These are phyloP conservation scores for Zygosaccharomyces sapae DNA, from an alignment of 1,139 yeast species.

Conservation along the genomic window DNA sequence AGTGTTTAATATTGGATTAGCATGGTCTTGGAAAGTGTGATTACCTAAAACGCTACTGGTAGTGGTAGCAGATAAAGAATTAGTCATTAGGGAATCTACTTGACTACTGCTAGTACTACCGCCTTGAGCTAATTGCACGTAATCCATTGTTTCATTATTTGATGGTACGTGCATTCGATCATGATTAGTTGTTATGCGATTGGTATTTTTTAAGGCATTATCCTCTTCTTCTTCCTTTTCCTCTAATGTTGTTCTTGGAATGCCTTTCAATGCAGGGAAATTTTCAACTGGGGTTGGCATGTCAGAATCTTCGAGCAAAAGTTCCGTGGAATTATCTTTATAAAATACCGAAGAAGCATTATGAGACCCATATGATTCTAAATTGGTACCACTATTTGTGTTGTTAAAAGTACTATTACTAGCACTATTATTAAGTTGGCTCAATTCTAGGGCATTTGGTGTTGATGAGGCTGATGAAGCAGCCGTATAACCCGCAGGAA, in stretches of 20 bases:
- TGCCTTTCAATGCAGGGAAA: constrained; percentile 18
- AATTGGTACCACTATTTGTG: constrained; percentile 2
- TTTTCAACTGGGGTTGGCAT: constrained; percentile 16
- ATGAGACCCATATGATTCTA: constrained; percentile 5
- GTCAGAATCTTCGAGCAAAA: constrained; percentile 15
- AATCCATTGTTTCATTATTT: constrained; percentile 10
- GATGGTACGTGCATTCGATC: constrained; percentile 1
- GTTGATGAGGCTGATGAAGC: constrained; percentile 30
- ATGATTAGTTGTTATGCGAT: background rate
- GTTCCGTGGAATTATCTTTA: constrained; percentile 12
- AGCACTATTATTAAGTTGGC: constrained; percentile 8
- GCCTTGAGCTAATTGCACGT: constrained; percentile 16
- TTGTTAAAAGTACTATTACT: constrained; percentile 11
- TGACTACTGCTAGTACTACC: constrained; percentile 28
- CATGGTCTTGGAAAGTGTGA: constrained; percentile 15
- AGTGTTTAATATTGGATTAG: constrained; percentile 13
- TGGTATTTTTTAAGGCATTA: background rate
- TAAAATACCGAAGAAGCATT: constrained; percentile 9
- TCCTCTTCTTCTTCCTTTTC: constrained; percentile 19
- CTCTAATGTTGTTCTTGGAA: constrained; percentile 18
- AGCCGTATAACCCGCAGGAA: constrained; percentile 19
- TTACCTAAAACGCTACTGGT: constrained; percentile 10
- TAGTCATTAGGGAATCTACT: constrained; percentile 26
- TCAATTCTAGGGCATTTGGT: constrained; percentile 21
- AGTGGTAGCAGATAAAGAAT: constrained; percentile 24